phyloP scores from a whole-genome alignment of 441 rosid genomes.

The Erodium chrysanthum region DNA sequence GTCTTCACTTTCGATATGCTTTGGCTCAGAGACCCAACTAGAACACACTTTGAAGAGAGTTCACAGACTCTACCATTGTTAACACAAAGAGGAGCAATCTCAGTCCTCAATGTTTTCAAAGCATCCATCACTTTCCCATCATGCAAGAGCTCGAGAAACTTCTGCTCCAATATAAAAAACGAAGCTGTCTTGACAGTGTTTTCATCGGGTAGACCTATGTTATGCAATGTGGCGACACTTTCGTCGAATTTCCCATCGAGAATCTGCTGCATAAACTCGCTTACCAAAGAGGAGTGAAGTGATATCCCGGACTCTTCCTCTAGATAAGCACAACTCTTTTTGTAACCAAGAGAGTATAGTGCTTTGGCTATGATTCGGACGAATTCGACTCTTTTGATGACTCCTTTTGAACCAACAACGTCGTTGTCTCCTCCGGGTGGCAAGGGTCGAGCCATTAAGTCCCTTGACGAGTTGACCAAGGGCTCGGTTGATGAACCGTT shows the following conservation, averaged over 20 bases:
- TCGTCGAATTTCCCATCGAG: constrained; percentile 46
- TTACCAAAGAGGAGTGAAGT: constrained; percentile 37
- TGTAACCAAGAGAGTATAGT: constrained; percentile 52
- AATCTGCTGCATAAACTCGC: constrained; percentile 36
- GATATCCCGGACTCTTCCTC: constrained; percentile 60
- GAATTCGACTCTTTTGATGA: constrained; percentile 42
- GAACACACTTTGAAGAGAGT: constrained; percentile 31
- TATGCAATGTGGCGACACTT: constrained; percentile 34
- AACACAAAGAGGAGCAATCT: constrained; percentile 44
- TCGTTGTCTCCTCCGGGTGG: constrained; percentile 41
- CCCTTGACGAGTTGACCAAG: constrained; percentile 31
- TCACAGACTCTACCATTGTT: constrained; percentile 28
- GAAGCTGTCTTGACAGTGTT: constrained; percentile 36
- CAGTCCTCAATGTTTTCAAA: constrained; percentile 44
- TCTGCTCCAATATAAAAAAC: constrained; percentile 51
- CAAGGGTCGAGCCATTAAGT: constrained; percentile 54
- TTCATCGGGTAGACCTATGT: constrained; percentile 38
- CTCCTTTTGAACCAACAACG: constrained; percentile 19
- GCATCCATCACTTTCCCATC: constrained; percentile 39
- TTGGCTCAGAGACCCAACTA: constrained; percentile 23
- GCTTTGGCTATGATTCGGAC: constrained; percentile 47
- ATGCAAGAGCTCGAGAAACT: constrained; percentile 43
- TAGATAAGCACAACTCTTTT: constrained; percentile 44
- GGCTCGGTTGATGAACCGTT: constrained; percentile 39
- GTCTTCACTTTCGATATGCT: constrained; percentile 27